Base-by-base conservation (phyloP, 208 protist species). In the Lotmaria passim region DNA sequence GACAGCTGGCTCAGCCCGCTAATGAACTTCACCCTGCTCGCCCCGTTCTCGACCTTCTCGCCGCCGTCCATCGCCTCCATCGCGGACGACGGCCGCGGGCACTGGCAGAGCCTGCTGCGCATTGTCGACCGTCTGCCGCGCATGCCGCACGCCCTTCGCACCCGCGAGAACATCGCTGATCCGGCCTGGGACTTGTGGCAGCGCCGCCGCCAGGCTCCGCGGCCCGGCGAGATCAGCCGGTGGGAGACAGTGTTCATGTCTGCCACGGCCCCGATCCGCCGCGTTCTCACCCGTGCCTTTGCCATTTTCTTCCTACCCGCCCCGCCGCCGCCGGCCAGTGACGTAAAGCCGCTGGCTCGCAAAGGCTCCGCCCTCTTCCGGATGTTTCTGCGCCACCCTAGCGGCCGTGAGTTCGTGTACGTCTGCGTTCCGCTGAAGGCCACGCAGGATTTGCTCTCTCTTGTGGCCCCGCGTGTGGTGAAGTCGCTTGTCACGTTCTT, bases 1-100 rank as follows among this genome's bases (percentile, higher is more conserved):
- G 87, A 87, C 70, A 86, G 75, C 73, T 93, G 85, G 83, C 53
- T 93, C n/a, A 88, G 76, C 56, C 75, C 85, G 15, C 69, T 93
- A 24, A 62, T 93, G 61, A 91, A 79, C 56, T 80, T 89, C 41
- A 69, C 76, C 12, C 53, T 86, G 58, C 71, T 79, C 60, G 81
- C 72, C 14, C 85, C 77, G 8, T 81, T 82, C 58, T 74, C 72
- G 30, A 74, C 53, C 44, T 90, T 90, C 61, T 59, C 59, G 36
- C 69, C 78, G 3, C 80, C 80, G 11, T 31, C 75, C 28, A 73
- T 72, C 44, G 44, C 72, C 21, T 70, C 75, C 47, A 75, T 78
- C 62, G 62, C 21, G 12, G 69, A 79, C 21, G 81, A 81, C 69
- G 81, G 77, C 17, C 64, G 71, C 31, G 71, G 36, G 4, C 68